Conservation (phyloP, 805 yeast species). For the Lachancea fermentati region DNA sequence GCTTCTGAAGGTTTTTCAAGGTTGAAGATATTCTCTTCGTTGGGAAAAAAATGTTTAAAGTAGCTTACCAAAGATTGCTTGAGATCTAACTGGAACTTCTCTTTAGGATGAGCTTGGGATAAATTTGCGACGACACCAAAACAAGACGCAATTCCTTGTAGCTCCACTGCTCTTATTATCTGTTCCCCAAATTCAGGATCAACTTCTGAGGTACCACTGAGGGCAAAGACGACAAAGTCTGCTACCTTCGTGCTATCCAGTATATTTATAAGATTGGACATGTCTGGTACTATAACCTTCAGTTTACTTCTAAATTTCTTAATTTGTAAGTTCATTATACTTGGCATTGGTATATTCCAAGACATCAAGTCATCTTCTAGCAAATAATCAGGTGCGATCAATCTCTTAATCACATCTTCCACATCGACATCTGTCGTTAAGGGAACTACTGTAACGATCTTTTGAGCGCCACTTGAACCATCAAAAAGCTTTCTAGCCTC, state of each 20-base stretch:
- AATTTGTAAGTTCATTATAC: slow-evolving; percentile 48
- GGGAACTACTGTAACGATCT: slow-evolving; percentile 75
- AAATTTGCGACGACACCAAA: slow-evolving; percentile 76
- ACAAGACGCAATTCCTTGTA: slow-evolving; percentile 86
- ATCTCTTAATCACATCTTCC: slow-evolving; percentile 45
- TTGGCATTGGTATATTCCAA: slow-evolving; percentile 38
- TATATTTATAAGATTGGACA: slow-evolving; percentile 57
- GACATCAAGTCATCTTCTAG: slow-evolving; percentile 27
- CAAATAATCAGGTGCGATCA: slow-evolving; percentile 39
- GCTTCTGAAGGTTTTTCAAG: slow-evolving; percentile 65
- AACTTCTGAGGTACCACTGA: slow-evolving; percentile 82
- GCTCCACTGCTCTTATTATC: slow-evolving; percentile 76
- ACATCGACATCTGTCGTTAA: slow-evolving; percentile 66
- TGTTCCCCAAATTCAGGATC: slow-evolving; percentile 80
- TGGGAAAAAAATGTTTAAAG: slow-evolving; percentile 73
- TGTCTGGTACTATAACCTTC: slow-evolving; percentile 68
- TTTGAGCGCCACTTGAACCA: slow-evolving; percentile 75
- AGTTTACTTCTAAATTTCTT: slow-evolving; percentile 69
- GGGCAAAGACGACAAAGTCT: slow-evolving; percentile 84
- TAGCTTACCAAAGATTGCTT: slow-evolving; percentile 58
- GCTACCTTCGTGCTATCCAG: slow-evolving; percentile 85
- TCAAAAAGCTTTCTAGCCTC: slow-evolving; percentile 67
- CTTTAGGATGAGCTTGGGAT: slow-evolving; percentile 59
- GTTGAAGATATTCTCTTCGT: slow-evolving; percentile 69
- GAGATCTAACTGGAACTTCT: slow-evolving; percentile 69